A percentile compares a stretch with the other conserved stretches of the same genome.
phyloP scores from a whole-genome alignment of 768 basidiomycete genomes.

The Tricholoma terreum region DNA sequence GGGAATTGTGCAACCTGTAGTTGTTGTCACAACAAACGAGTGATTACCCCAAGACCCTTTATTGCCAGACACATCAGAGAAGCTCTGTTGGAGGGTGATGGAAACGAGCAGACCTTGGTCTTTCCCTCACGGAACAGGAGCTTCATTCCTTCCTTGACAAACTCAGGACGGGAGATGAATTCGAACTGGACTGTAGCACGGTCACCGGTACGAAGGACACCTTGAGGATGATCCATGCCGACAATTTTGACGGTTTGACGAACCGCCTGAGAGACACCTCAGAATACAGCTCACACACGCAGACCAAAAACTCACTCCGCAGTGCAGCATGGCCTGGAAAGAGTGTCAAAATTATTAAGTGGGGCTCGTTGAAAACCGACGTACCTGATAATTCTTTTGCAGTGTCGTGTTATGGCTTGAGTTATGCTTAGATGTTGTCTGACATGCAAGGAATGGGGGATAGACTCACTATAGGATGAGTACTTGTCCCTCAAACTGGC shows the following conservation, averaged over 20 bases:
- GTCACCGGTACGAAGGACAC: constrained; percentile 90
- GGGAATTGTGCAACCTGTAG: neutral
- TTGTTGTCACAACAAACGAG: constrained; percentile 49
- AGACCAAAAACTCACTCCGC: constrained; percentile 57
- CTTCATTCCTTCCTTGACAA: constrained; percentile 91
- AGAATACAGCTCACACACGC: constrained; percentile 1
- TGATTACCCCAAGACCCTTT: constrained; percentile 78
- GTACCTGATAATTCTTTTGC: constrained; percentile 89
- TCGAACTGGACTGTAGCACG: constrained; percentile 93
- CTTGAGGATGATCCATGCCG: constrained; percentile 88
- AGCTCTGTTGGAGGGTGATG: neutral
- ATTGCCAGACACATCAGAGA: constrained; percentile 7
- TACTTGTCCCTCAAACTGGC: constrained; percentile 90
- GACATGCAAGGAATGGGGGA: neutral
- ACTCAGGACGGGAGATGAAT: constrained; percentile 91
- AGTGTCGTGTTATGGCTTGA: constrained; percentile 86
- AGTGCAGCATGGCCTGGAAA: constrained; percentile 86
- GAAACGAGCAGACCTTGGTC: constrained; percentile 67
- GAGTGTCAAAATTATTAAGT: neutral
- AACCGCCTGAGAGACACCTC: constrained; percentile 52
- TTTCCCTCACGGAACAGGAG: constrained; percentile 93
- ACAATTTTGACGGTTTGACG: constrained; percentile 90
- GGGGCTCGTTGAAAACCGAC: constrained; percentile 14
- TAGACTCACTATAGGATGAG: constrained; percentile 81
- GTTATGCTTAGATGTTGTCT: neutral